Evolutionary conservation across 148 eudicot genomes (phyloP).

Genomic region (Silene uniflora): DNA sequence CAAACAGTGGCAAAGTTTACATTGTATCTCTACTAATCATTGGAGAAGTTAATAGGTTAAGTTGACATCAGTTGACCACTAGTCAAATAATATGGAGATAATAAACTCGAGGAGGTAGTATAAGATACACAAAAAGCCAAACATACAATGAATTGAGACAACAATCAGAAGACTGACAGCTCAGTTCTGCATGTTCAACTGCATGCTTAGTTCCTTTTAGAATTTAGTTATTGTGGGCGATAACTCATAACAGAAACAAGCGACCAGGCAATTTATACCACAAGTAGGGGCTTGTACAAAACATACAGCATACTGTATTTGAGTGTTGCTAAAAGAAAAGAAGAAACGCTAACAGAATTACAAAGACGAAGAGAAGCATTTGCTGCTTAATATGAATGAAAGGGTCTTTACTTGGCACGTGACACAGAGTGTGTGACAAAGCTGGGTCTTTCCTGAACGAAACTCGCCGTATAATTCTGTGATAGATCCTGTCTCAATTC

Average conservation of each 20-base stretch:
- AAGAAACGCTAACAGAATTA: not conserved
- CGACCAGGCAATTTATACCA: not conserved
- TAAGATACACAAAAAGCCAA: too few relatives aligned
- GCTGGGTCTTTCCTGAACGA: constrained; percentile 95
- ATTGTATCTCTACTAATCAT: too few relatives aligned
- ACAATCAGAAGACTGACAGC: not conserved
- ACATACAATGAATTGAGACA: not conserved
- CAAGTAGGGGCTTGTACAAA: not conserved
- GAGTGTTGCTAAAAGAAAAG: not conserved
- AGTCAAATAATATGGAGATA: too few relatives aligned
- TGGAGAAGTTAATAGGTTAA: too few relatives aligned
- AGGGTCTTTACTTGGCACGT: constrained; percentile 78
- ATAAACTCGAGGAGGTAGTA: too few relatives aligned
- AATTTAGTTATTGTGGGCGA: too few relatives aligned
- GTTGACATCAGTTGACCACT: too few relatives aligned
- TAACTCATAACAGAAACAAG: too few relatives aligned
- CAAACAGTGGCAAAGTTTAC: too few relatives aligned
- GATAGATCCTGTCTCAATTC: constrained; percentile 92
- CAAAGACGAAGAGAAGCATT: not conserved
- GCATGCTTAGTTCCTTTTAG: not conserved
- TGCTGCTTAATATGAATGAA: constrained; percentile 1
- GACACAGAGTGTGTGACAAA: constrained; percentile 93
- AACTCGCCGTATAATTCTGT: constrained; percentile 97
- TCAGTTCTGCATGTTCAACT: not conserved
- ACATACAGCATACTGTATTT: not conserved